Base-by-base conservation (phyloP, 2,329 filamentous ascomycete species). In the Gaeumannomyces tritici region DNA sequence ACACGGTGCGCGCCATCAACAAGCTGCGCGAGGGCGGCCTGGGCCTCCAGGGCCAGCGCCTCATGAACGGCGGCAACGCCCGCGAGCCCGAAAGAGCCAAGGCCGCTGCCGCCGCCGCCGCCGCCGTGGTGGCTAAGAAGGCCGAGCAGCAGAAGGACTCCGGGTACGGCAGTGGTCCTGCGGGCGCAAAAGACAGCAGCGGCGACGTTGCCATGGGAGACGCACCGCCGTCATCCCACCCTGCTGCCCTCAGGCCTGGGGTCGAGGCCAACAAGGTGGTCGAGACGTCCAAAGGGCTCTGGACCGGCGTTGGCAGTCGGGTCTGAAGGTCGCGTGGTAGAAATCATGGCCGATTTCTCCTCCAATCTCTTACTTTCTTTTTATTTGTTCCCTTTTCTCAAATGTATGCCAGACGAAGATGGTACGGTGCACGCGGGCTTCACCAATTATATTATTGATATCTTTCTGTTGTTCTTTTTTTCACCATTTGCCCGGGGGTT, bases 1-100 rank as follows among this genome's bases (percentile, higher is more conserved):
- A 89, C 71, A 89, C 86, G 1, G 85, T 89, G 59, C 80, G 87
- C 59, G 86, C 86, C 42, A 89, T 89, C 71, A 89, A 89, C 74
- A 89, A 89, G 76, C 75, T 89, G 58, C 80, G 85, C 63, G 86
- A 88, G 73, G 83, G 84, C 2, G 83, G 86, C 68, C 77, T 82
- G 65, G 70, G 71, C 31, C 47, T 55, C 15, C 27, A 33, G 27
- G 59, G 47, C 13, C 62, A 64, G 33, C 75, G 79, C 26, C 76
- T 86, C 67, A 88, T 88, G 84, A 82, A 88, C 67, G 85, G 85
- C n/a, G 76, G 77, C 55, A 75, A 73, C 64, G 82, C 80, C 61
- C 75, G 75, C 54, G 81, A 85, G 70, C 82, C 83, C 12, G 69
- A 68, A 27, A 75, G 75, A 18, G 78, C 51, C 9, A 62, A 59